phyloP scores from a whole-genome alignment of 2,329 filamentous ascomycete species.

The Alternaria sp. region DNA sequence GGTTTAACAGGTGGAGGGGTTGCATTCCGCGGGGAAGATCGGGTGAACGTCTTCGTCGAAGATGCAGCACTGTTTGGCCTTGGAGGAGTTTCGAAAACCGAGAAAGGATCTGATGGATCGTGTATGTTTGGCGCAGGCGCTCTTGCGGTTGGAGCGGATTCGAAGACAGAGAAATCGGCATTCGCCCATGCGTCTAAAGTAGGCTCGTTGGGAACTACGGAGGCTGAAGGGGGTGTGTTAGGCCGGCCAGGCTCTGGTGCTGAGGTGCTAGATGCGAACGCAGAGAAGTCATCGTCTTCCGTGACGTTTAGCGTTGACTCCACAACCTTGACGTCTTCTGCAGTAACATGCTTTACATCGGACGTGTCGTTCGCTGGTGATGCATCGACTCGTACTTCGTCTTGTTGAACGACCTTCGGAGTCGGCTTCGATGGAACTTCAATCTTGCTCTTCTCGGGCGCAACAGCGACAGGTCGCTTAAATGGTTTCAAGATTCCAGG shows the following conservation, averaged over 20 bases:
- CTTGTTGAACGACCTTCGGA: background rate
- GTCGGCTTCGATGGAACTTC: background rate
- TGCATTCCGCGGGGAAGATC: constrained; percentile 29
- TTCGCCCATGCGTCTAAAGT: constrained; percentile 25
- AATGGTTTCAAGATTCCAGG: constrained; percentile 39
- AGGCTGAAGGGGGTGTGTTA: constrained; percentile 17
- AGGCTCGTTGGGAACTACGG: constrained; percentile 5
- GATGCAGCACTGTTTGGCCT: constrained; percentile 17
- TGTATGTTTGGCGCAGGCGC: constrained; percentile 11
- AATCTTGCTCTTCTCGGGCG: constrained; percentile 21
- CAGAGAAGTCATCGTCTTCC: constrained; percentile 14
- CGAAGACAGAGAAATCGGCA: constrained; percentile 44
- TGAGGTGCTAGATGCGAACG: constrained; percentile 3
- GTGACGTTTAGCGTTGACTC: background rate
- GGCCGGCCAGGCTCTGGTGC: constrained; percentile 7
- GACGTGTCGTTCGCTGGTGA: background rate
- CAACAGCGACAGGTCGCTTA: constrained; percentile 23
- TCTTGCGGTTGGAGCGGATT: constrained; percentile 26
- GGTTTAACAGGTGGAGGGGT: constrained; percentile 34
- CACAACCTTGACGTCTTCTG: background rate
- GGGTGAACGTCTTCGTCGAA: constrained; percentile 28
- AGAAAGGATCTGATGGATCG: constrained; percentile 33
- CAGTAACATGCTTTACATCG: background rate
- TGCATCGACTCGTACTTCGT: background rate
- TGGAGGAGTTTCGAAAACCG: constrained; percentile 37